These are phyloP conservation scores for Podaxis carcinomalis DNA, from an alignment of 768 basidiomycete species.

Conservation along the genomic window DNA sequence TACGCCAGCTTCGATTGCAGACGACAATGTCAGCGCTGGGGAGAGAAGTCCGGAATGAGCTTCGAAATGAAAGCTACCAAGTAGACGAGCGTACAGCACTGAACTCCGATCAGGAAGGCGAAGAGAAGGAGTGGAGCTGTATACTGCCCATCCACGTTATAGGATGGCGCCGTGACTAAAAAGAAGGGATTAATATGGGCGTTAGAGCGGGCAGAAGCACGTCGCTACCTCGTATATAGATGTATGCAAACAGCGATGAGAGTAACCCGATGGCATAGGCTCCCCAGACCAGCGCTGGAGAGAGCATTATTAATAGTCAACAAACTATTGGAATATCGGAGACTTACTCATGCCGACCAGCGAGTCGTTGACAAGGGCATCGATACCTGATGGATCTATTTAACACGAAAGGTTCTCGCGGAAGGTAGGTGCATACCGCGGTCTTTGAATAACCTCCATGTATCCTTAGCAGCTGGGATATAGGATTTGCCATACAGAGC, in stretches of 20 bases:
- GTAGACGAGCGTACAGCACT: conserved; percentile 50
- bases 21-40: conserved; percentile 61
- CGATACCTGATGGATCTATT: conserved; percentile 41
- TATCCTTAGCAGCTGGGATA: conserved; percentile 76
- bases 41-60: not conserved
- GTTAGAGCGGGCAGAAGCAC: not conserved
- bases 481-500: conserved; percentile 86
- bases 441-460: conserved; percentile 74
- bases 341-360: conserved; percentile 71
- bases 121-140: conserved; percentile 75
- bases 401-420: conserved; percentile 12
- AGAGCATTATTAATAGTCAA: not conserved
- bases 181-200: not conserved
- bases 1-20: conserved; percentile 80
- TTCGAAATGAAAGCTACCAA: conserved; percentile 6
- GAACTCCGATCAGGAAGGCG: conserved; percentile 75
- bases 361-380: conserved; percentile 80
- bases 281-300: conserved; percentile 70
- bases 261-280: conserved; percentile 73
- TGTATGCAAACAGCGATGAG: conserved; percentile 70
- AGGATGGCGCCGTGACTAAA: conserved; percentile 67
- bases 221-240: conserved; percentile 66
- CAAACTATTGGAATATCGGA: not conserved
- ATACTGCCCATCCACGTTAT: conserved; percentile 71
- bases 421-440: conserved; percentile 40